Conservation (phyloP, 2,329 filamentous ascomycete species). For the Phyllosticta citrichinensis region DNA sequence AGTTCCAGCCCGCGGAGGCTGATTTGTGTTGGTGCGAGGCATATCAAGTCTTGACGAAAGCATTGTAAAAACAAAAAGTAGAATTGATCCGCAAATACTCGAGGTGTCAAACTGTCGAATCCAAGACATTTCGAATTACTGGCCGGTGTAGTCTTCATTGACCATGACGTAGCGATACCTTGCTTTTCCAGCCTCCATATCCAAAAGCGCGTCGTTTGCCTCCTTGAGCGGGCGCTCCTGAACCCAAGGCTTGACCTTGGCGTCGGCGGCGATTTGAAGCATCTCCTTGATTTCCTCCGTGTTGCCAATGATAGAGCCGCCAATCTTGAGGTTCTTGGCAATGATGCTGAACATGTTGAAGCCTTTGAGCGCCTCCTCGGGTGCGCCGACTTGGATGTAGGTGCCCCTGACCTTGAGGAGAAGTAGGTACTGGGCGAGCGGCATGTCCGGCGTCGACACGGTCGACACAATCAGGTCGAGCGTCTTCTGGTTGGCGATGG, state of each 20-base stretch:
- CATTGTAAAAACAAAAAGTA: too few relatives aligned
- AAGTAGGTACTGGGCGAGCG: conserved; percentile 49
- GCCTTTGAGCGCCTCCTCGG: conserved; percentile 46
- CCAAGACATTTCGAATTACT: neutral
- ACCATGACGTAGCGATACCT: conserved; percentile 33
- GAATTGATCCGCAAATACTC: too few relatives aligned
- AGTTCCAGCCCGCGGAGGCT: too few relatives aligned
- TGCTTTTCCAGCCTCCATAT: conserved; percentile 47
- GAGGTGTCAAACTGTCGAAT: too few relatives aligned
- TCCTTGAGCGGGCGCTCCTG: conserved; percentile 48
- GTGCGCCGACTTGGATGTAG: conserved; percentile 58
- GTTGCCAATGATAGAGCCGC: conserved; percentile 40
- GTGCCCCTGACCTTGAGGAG: conserved; percentile 50
- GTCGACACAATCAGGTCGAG: conserved; percentile 53
- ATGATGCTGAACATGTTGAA: conserved; percentile 52
- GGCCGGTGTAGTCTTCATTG: conserved; percentile 20
- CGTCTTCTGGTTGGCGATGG: conserved; percentile 35
- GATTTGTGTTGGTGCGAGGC: too few relatives aligned
- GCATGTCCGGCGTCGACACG: conserved; percentile 51
- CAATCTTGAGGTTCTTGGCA: conserved; percentile 40
- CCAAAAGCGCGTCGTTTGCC: conserved; percentile 47
- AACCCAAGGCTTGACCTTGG: conserved; percentile 51
- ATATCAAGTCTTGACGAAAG: too few relatives aligned
- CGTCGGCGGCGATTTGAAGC: conserved; percentile 49
- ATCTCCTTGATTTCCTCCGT: conserved; percentile 52